phyloP scores from a whole-genome alignment of 257 asterid species.

The Linaria vulgaris region DNA sequence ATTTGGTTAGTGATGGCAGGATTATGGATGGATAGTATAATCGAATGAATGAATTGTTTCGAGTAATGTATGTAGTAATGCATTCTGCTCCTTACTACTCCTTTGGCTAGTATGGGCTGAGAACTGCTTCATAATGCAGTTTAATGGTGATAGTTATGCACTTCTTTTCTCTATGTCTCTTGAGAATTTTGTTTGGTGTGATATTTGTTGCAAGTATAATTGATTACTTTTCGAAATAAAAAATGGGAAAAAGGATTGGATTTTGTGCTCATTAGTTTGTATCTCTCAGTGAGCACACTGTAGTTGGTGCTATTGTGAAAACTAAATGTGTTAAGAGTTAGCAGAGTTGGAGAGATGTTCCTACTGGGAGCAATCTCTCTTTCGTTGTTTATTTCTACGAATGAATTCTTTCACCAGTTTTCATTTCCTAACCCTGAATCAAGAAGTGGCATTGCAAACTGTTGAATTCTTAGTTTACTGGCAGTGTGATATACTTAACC shows the following conservation, averaged over 20 bases:
- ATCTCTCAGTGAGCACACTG: background rate
- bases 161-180: background rate
- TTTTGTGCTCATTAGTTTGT: slow-evolving; percentile 1
- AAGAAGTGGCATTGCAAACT: background rate
- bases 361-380: background rate
- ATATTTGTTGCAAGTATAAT: background rate
- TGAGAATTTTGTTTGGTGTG: slow-evolving; percentile 9
- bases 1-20: slow-evolving; percentile 6
- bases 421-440: background rate
- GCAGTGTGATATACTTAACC: background rate
- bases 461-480: background rate
- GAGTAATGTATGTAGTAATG: background rate
- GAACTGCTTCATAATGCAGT: background rate
- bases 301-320: background rate
- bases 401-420: background rate
- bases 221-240: too few species aligned
- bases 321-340: background rate
- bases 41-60: background rate
- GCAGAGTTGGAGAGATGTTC: background rate
- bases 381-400: background rate
- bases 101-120: background rate
- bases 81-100: background rate
- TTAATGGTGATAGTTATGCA: slow-evolving; percentile 4
- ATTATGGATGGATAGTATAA: background rate
- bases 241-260: background rate